phyloP scores from a whole-genome alignment of 768 basidiomycete species.

The Tylopilus felleus region DNA sequence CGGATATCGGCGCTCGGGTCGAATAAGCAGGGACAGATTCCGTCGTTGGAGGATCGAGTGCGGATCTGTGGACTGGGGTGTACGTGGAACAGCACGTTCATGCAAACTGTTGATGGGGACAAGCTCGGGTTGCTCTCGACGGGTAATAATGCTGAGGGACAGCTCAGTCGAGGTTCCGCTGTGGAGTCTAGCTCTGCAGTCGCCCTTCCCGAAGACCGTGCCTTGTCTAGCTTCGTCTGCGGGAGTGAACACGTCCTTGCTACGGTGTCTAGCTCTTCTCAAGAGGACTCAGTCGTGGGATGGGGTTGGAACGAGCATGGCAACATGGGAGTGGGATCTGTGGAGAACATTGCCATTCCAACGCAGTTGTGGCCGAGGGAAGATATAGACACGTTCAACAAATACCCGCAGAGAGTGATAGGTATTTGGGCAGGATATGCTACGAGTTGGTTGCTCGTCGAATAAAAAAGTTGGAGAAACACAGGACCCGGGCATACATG shows the following conservation, averaged over 20 bases:
- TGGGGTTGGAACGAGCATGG: constrained; percentile 99
- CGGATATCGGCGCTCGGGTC: constrained; percentile 58
- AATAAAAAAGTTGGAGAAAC: constrained; percentile 13
- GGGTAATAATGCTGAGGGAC: constrained; percentile 57
- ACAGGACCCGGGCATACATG: background rate
- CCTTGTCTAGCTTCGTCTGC: constrained; percentile 47
- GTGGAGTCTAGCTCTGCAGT: background rate
- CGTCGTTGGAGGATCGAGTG: constrained; percentile 29
- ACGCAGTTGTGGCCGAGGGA: constrained; percentile 50
- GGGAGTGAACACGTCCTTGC: constrained; percentile 85
- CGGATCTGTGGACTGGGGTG: constrained; percentile 43
- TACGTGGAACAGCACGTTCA: constrained; percentile 82
- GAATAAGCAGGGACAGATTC: constrained; percentile 65
- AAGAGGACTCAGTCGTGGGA: constrained; percentile 55
- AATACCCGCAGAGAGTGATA: constrained; percentile 15
- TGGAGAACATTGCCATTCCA: constrained; percentile 50
- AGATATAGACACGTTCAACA: constrained; percentile 1
- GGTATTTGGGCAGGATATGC: constrained; percentile 31
- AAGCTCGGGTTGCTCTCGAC: constrained; percentile 41
- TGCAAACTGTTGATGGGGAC: constrained; percentile 26
- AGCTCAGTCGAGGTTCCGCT: constrained; percentile 49
- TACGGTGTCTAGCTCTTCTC: constrained; percentile 15
- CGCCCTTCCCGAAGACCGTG: constrained; percentile 25
- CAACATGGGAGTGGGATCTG: constrained; percentile 72
- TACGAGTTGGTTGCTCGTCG: constrained; percentile 32